These are phyloP conservation scores for Pneumocystis canis DNA, from an alignment of 1,139 yeast species.

Conservation along the genomic window DNA sequence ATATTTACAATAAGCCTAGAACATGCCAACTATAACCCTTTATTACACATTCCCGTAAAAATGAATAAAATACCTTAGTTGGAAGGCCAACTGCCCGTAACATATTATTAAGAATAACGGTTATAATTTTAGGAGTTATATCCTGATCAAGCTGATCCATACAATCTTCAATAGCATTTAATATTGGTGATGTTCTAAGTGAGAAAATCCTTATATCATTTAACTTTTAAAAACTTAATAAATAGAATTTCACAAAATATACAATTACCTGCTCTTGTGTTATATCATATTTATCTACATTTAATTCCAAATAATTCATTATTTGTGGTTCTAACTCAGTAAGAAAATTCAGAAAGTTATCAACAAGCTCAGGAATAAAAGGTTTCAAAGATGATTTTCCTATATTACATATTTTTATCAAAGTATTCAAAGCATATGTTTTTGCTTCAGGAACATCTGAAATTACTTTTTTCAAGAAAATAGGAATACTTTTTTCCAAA, in stretches of 20 bases:
- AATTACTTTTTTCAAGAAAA: slow-evolving; percentile 57
- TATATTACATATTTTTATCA: slow-evolving; percentile 53
- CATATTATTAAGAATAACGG: slow-evolving; percentile 29
- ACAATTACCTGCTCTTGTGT: slow-evolving; percentile 21
- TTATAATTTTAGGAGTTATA: slow-evolving; percentile 39
- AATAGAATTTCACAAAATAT: background rate
- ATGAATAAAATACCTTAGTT: slow-evolving; percentile 78
- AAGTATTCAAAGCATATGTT: slow-evolving; percentile 56
- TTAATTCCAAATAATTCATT: slow-evolving; percentile 67
- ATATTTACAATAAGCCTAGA: slow-evolving; percentile 46
- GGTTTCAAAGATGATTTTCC: slow-evolving; percentile 48
- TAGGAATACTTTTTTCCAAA: slow-evolving; percentile 56
- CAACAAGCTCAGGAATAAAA: slow-evolving; percentile 54
- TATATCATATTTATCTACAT: slow-evolving; percentile 76
- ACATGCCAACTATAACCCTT: background rate
- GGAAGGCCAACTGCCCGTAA: slow-evolving; percentile 75
- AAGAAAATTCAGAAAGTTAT: slow-evolving; percentile 55
- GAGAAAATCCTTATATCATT: slow-evolving; percentile 67
- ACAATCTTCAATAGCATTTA: slow-evolving; percentile 70
- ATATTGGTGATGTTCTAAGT: slow-evolving; percentile 69
- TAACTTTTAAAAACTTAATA: slow-evolving; percentile 5
- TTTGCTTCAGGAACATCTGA: slow-evolving; percentile 81
- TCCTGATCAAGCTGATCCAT: slow-evolving; percentile 43
- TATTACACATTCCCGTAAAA: background rate
- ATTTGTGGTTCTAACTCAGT: slow-evolving; percentile 87